Evolutionary conservation across 352 stramenopile species (phyloP), one percentile per base, ranked within the genome.

Genomic region (Phytophthora syringae): DNA sequence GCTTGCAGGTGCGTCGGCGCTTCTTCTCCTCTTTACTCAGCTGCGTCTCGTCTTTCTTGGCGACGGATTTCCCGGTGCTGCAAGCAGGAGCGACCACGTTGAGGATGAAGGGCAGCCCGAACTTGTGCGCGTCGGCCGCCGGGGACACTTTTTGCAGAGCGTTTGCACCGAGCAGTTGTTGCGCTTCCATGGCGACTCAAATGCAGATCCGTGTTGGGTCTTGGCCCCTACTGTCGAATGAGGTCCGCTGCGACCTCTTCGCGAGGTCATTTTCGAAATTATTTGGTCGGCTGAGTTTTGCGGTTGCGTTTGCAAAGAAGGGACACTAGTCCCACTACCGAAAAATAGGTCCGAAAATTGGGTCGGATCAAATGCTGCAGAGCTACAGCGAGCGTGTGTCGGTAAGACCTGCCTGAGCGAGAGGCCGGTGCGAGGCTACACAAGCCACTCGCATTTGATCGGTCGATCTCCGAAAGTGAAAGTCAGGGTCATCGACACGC

Each of bases 1-100:
- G 48, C 13, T 64, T 73, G 56, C 77, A 85, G 20, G 59, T 68
- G 10, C 77, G 60, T 12, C 64, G 60, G 20, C 71, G 63, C 50
- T 78, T 79, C 60, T 79, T 82, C 49, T 77, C 76, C 25, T 78
- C 71, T 22, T 67, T 59, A 3, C 50, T 74, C 21, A 70, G 51
- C 18, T 58, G 49, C 42, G 37, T 1, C 48, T 25, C 32, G 30
- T 11, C 44, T 9, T 22, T 15, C 24, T 36, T 22, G n/a, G 42
- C 18, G 37, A 1, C 30, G 21, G 7, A 24, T 13, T 50, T 51
- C 28, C 27, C 37, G 28, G 32, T 10, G 7, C 6, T n/a, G n/a
- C n/a, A n/a, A n/a, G n/a, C n/a, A n/a, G n/a, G n/a, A n/a, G n/a
- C n/a, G n/a, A n/a, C n/a, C n/a, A n/a, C 34, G 34, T 64, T 68